These are phyloP conservation scores for Lotmaria passim DNA, from an alignment of 208 protist species.

Conservation along the genomic window DNA sequence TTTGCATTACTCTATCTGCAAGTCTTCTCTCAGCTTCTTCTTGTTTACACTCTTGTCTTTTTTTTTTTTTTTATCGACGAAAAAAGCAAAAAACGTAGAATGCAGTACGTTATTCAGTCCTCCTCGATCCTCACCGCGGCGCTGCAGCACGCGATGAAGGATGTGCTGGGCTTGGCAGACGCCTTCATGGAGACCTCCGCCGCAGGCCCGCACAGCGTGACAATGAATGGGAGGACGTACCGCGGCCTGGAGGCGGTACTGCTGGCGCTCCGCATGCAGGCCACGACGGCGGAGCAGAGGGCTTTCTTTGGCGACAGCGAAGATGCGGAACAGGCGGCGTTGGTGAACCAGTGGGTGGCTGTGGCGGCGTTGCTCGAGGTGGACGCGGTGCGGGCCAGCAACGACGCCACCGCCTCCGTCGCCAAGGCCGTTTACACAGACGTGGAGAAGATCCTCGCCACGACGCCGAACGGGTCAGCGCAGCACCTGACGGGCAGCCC, in stretches of 20 bases:
- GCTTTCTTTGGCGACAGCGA: constrained; percentile 44
- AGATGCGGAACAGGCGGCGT: constrained; percentile 28
- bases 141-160: constrained; percentile 36
- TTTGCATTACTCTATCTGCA: neutral
- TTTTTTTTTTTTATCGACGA: constrained; percentile 1
- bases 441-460: constrained; percentile 52
- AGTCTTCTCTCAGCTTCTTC: neutral
- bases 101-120: constrained; percentile 35
- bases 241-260: constrained; percentile 38
- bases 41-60: constrained; percentile 7
- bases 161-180: constrained; percentile 22
- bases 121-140: constrained; percentile 39
- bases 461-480: constrained; percentile 19
- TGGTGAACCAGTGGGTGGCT: constrained; percentile 72
- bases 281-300: constrained; percentile 26
- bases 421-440: constrained; percentile 50
- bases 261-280: constrained; percentile 38
- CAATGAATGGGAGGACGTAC: constrained; percentile 29
- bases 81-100: neutral
- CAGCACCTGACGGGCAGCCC: constrained; percentile 54
- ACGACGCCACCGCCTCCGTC: constrained; percentile 32
- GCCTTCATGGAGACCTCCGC: constrained; percentile 15
- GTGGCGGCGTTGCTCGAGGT: constrained; percentile 41
- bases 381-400: constrained; percentile 21
- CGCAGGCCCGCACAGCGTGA: constrained; percentile 40